Base-by-base conservation (phyloP, 2,329 filamentous ascomycete genomes). In the Gaeumannomyces sp. region DNA sequence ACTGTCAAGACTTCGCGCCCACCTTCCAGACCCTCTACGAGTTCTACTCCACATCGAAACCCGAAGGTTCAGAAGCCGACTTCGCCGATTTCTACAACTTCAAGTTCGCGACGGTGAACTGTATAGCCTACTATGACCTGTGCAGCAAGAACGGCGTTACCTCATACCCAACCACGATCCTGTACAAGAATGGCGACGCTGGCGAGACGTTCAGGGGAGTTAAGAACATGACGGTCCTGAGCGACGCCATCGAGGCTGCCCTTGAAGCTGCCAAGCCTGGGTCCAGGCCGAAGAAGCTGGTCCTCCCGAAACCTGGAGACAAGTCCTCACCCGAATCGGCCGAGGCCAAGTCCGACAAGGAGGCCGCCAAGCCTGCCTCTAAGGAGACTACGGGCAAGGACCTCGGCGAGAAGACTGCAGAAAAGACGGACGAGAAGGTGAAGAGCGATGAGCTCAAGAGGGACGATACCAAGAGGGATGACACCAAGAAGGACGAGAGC, bases 11-110 rank as follows among this genome's bases (percentile, higher is more conserved):
- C 62, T 91, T 92, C 72, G 92, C 91, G 63, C 95, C 95, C 10
- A 89, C 86, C 62, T 97, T 87, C 82, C 93, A 98, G 77, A 97
- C 93, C 6, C 77, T 94, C 19, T 97, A 98, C 81, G 95, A 99
- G 79, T 97, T 89, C 77, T 99, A 97, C 80, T 81, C 92, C 79
- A 97, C 93, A 53, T 95, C 92, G 53, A 89, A 92, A 71, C 89
- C 90, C 22, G 38, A 45, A 28, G 33, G 27, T 11, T 29, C 14
- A n/a, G 27, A 57, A 5, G 78, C 82, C 57, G 77, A 78, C 33
- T 97, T 97, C 73, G 87, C 88, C 38, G 83, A 88, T 64, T 95
- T 88, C 75, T 98, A 98, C 77, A 87, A 94, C 76, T 94, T 97
- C 76, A 88, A 91, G 71, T 97, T 99, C 73, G 94, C 85, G 35